Conservation (phyloP, 1,139 yeast genomes). For the Nakaseomyces delphensis region DNA sequence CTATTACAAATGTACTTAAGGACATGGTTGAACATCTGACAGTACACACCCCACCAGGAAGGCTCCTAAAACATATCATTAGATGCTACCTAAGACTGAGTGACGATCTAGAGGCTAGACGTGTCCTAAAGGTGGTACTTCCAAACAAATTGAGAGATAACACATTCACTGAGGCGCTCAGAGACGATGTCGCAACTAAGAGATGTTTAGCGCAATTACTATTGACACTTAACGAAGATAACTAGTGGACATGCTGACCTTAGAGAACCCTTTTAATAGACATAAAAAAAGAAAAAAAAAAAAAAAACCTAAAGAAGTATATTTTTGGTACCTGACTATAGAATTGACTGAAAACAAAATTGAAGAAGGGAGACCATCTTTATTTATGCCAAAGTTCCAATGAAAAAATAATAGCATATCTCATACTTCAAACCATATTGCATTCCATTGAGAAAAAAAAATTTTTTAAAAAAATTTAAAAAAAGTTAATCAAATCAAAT, state of each 20-base stretch:
- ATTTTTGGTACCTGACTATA: too few relatives aligned
- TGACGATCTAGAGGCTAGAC: constrained; percentile 85
- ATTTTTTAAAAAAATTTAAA: too few relatives aligned
- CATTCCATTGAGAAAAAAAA: too few relatives aligned
- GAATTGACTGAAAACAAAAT: neutral
- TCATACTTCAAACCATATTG: too few relatives aligned
- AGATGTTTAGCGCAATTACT: constrained; percentile 79
- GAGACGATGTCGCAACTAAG: constrained; percentile 83
- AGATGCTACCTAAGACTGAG: constrained; percentile 86
- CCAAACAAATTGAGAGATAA: constrained; percentile 72
- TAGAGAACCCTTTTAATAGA: neutral
- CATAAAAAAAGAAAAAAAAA: neutral
- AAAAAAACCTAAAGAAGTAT: neutral
- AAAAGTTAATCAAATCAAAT: too few relatives aligned
- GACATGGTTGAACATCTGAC: constrained; percentile 84
- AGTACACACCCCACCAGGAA: constrained; percentile 51
- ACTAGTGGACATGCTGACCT: neutral
- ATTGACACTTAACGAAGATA: constrained; percentile 44
- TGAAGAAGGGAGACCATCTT: too few relatives aligned
- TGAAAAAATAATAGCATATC: too few relatives aligned
- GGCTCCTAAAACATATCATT: constrained; percentile 86
- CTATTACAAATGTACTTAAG: constrained; percentile 81
- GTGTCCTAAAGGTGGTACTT: constrained; percentile 71
- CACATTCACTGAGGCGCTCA: constrained; percentile 70
- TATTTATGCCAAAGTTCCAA: too few relatives aligned